Evolutionary conservation across 2,329 filamentous ascomycete species (phyloP), one percentile per base, ranked within the genome.

Genomic region (Westerdykella aurantiaca): DNA sequence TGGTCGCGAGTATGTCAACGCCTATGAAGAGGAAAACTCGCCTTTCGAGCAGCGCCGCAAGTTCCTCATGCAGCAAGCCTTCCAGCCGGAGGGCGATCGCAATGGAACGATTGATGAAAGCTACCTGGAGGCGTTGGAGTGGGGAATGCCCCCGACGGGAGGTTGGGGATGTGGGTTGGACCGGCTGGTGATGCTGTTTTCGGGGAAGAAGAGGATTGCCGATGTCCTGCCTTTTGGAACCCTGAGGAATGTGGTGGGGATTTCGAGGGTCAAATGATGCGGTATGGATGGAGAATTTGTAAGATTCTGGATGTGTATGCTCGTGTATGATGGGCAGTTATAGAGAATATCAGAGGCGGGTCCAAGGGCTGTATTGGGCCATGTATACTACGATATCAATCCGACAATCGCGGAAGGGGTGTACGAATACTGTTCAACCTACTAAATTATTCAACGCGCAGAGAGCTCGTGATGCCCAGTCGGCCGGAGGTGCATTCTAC

Each of bases 11-110:
- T 77, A 95, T 25, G 88, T 91, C 48, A 98, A 98, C 68, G 94
- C 91, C 73, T 98, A 98, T 67, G 93, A 98, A 66, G 93, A 98
- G 69, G 93, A 98, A 66, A 98, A 98, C 67, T 86, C 88, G 41
- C 93, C 93, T 0, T 82, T 85, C 42, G 86, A 85, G 57, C 93
- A 98, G 70, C 78, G 86, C 37, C 75, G 79, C 43, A 98, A 98
- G 68, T 89, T 98, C 51, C 68, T 81, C 38, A 76, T 77, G 50
- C 81, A 83, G 57, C 61, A 75, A 2, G 59, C 52, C 14, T 70
- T 60, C 14, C 56, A 63, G 18, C 46, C 68, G 6, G 56, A 61
- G 14, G 67, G 65, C 16, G 60, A 58, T 5, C 70, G 70, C 44
- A 71, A 68, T 1, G 72, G 74, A 1, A 73, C 72, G 13, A 63